Conservation (phyloP, 169 alveolate genomes). For the Besnoitia besnoiti region DNA sequence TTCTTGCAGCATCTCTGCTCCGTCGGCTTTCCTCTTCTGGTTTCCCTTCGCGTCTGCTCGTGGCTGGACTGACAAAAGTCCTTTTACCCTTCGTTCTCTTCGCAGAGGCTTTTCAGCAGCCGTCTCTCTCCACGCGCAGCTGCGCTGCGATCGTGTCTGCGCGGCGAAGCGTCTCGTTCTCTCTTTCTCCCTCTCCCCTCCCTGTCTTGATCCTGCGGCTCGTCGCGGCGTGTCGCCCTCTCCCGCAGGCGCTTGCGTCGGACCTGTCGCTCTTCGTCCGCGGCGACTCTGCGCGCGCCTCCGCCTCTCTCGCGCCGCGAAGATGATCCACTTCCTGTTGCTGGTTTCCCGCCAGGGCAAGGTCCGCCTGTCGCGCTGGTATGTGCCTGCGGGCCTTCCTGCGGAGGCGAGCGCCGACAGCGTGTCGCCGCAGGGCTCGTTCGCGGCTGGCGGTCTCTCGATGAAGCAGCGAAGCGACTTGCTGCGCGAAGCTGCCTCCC, state of each 20-base stretch:
- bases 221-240: background rate
- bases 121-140: too few relatives aligned
- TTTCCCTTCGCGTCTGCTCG: too few relatives aligned
- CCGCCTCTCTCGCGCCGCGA: background rate
- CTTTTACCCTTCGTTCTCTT: too few relatives aligned
- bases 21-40: too few relatives aligned
- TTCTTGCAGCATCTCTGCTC: too few relatives aligned
- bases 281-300: background rate
- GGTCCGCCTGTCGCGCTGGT: constrained; percentile 93
- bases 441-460: background rate
- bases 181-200: background rate
- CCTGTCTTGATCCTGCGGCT: background rate
- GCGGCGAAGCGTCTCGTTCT: background rate
- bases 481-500: constrained; percentile 89
- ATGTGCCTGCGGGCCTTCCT: background rate
- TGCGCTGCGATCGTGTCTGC: too few relatives aligned
- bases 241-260: background rate
- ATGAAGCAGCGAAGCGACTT: constrained; percentile 80
- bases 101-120: too few relatives aligned
- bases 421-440: background rate
- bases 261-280: background rate
- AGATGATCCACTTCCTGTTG: constrained; percentile 95
- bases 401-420: background rate
- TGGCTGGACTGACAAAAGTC: too few relatives aligned
- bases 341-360: constrained; percentile 97